Base-by-base conservation (phyloP, 1,284 basidiomycete genomes). In the Leccinum subrobustum region DNA sequence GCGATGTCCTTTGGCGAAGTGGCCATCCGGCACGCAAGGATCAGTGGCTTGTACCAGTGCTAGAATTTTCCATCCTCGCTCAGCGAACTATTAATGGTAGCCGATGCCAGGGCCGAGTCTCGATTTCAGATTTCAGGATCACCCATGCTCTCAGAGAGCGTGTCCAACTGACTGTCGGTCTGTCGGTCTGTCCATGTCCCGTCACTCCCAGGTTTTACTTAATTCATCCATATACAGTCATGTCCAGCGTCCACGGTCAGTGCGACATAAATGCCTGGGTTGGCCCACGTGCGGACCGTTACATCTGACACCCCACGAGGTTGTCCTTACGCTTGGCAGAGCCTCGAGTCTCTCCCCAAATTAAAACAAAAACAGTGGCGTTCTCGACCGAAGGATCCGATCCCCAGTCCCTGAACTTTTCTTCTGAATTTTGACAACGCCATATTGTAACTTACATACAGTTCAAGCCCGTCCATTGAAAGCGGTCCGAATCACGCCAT, bases 271-370 rank as follows among this genome's bases (percentile, higher is more conserved):
- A 11, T 42, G n/a, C 39, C 8, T 42, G 39, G 8, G n/a, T 42
- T 42, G n/a, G 9, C 39, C 42, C 42, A 44, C 42, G 47, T 50
- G 47, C 12, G 12, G 47, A 16, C 47, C 12, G 14, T 50, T 16
- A 25, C 62, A 61, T 42, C 67, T 64, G 67, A 67, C 54, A 16
- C 47, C 42, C 48, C 66, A 67, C 60, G 64, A 65, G 64, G 65
- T 6, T 8, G 5, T 18, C 23, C n/a, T 12, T 6, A 11, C 2
- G 18, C 25, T 8, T 20, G 42, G 42, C 42, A 44, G n/a, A 42
- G 18, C 42, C 42, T 44, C 33, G 33, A 35, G 33, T 14, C 5
- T 5, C 4, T 39, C 16, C n/a, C 4, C 0, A 44, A 44, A 18
- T 9, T 11, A 18, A 42, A 16, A 8, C 9, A 8, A 31, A 42